A percentile compares a stretch with the other conserved stretches of the same genome.
These are phyloP conservation scores for Favolaschia claudopus DNA, from an alignment of 768 basidiomycete genomes.

Conservation along the genomic window DNA sequence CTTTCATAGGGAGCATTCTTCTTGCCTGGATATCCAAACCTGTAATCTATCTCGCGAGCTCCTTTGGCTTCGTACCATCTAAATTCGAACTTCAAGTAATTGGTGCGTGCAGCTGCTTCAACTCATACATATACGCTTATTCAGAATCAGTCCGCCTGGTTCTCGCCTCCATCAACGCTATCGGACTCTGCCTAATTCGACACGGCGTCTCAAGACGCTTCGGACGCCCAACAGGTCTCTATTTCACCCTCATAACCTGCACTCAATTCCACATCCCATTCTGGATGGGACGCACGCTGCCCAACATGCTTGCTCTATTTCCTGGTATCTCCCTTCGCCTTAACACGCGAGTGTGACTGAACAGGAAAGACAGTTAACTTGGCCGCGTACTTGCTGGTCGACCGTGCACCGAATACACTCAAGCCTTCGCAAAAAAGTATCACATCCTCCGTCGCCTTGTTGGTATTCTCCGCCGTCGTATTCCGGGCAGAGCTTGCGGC, in stretches of 20 bases:
- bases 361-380: conserved; percentile 59
- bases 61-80: conserved; percentile 50
- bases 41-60: conserved; percentile 48
- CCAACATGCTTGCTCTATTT: conserved; percentile 91
- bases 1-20: conserved; percentile 80
- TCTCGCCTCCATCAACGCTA: conserved; percentile 70
- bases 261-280: conserved; percentile 93
- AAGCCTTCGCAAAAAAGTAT: conserved; percentile 44
- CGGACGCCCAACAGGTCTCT: conserved; percentile 60
- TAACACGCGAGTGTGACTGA: not conserved
- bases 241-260: conserved; percentile 74
- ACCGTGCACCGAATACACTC: conserved; percentile 48
- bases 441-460: conserved; percentile 57
- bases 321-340: conserved; percentile 62
- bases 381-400: conserved; percentile 57
- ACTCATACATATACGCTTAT: not conserved
- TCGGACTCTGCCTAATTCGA: conserved; percentile 68
- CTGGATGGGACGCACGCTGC: conserved; percentile 93
- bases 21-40: conserved; percentile 68
- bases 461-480: conserved; percentile 73
- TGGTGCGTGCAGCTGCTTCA: conserved; percentile 50
- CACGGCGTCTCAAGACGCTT: conserved; percentile 70
- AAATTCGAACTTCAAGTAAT: conserved; percentile 78
- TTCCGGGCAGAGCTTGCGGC: conserved; percentile 83
- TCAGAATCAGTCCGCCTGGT: conserved; percentile 69